A percentile compares a stretch with the other conserved stretches of the same genome.
These are phyloP conservation scores for Sarocladiaceae sp. DNA, from an alignment of 2,329 filamentous ascomycete species.

Conservation along the genomic window DNA sequence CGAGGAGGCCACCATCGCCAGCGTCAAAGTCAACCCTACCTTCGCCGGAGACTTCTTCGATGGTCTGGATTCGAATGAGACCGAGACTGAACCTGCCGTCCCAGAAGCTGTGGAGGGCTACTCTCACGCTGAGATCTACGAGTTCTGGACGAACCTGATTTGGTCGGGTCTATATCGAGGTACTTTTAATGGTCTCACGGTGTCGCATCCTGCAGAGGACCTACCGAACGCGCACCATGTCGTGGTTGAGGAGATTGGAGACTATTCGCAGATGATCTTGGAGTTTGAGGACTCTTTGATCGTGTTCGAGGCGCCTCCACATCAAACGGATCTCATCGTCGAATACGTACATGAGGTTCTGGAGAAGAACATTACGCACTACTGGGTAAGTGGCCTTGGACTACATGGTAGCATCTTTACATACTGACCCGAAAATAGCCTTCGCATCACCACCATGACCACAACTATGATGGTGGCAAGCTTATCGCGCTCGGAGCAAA, in stretches of 20 bases:
- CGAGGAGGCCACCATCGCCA: constrained; percentile 9
- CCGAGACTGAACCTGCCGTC: not conserved
- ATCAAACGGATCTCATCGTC: constrained; percentile 16
- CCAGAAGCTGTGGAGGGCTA: constrained; percentile 9
- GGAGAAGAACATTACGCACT: constrained; percentile 13
- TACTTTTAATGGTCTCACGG: constrained; percentile 5
- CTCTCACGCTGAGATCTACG: constrained; percentile 12
- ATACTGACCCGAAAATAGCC: too few relatives aligned
- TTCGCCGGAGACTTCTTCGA: constrained; percentile 5
- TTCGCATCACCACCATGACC: constrained; percentile 10
- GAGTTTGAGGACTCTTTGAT: constrained; percentile 14
- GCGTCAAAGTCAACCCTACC: not conserved
- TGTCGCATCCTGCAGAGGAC: not conserved
- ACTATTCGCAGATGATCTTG: constrained; percentile 11
- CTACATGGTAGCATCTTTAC: too few relatives aligned
- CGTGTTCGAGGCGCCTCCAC: constrained; percentile 15
- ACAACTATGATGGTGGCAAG: constrained; percentile 9
- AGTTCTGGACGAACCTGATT: constrained; percentile 12
- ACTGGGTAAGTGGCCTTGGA: constrained; percentile 13
- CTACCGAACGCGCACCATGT: constrained; percentile 3
- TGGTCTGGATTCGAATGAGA: constrained; percentile 1
- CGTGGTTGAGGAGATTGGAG: not conserved
- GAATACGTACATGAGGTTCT: constrained; percentile 14
- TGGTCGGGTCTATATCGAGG: constrained; percentile 13
- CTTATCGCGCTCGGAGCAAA: constrained; percentile 6